phyloP scores from a whole-genome alignment of 805 yeast species.

The Candida krabiensis region DNA sequence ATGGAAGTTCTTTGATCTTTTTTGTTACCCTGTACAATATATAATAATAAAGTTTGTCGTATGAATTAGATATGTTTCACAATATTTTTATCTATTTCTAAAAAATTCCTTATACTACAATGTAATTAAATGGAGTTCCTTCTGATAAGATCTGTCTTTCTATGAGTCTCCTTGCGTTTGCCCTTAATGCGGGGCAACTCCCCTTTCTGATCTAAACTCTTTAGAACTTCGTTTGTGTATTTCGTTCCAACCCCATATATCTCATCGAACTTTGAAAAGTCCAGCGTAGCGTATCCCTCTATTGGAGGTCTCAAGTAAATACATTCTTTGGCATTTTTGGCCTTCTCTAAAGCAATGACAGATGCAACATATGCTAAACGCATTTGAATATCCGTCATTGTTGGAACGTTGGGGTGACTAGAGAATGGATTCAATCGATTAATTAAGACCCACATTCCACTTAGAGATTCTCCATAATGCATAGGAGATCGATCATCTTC shows the following conservation, averaged over 20 bases:
- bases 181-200: conserved; percentile 67
- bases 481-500: conserved; percentile 88
- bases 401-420: conserved; percentile 82
- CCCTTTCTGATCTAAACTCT: conserved; percentile 50
- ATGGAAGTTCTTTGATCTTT: too few relatives aligned
- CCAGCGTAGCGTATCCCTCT: conserved; percentile 87
- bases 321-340: conserved; percentile 82
- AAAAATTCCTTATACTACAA: conserved; percentile 1
- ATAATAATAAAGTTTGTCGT: background rate
- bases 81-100: background rate
- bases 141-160: conserved; percentile 40
- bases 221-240: conserved; percentile 63
- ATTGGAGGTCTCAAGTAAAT: conserved; percentile 91
- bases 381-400: conserved; percentile 92
- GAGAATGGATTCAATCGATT: conserved; percentile 92
- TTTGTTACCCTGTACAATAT: background rate
- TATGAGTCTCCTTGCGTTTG: conserved; percentile 29
- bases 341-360: conserved; percentile 87
- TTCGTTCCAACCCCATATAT: conserved; percentile 77
- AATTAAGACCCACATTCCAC: conserved; percentile 87
- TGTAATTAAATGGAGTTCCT: conserved; percentile 58
- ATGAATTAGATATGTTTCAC: background rate
- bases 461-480: conserved; percentile 88
- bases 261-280: conserved; percentile 89
- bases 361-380: conserved; percentile 93